Evolutionary conservation across 306 rosid species (phyloP), one percentile per base, ranked within the genome.

Genomic region (cucumber (Cucumis sativus)): DNA sequence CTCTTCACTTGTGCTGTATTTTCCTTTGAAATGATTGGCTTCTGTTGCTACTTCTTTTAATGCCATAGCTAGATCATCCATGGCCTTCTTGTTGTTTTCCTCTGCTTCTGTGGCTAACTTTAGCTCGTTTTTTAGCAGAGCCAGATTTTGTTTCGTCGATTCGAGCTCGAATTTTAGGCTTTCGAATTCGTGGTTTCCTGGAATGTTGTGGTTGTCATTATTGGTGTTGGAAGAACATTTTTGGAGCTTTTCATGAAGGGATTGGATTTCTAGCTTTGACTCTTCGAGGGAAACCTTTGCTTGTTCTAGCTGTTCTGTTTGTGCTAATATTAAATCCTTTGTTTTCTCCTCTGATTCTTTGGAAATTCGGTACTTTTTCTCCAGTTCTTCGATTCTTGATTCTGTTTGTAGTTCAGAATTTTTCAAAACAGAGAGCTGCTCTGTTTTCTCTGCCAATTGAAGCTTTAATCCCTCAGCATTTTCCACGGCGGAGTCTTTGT

Each of bases 41-140:
- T 95, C 98, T 10, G 93, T 83, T 11, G 95, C 96, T 3, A 95
- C 98, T 81, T 95, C 98, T 80, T 92, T 95, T 5, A 95, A 63
- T 13, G 90, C 98, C 28, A 86, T 77, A 23, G 97, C 98, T 41
- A 95, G 83, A 82, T 92, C 97, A 79, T 95, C 98, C 90, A 95
- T 82, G 0, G 98, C 98, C 73, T 80, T 89, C 81, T 89, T 89
- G 86, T 87, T 84, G 47, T 87, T 92, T 79, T 88, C 96, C 74
- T 95, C 98, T 10, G 96, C 97, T 10, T 76, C 85, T 0, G 78
- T 83, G 16, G 96, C 90, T 20, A 60, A 33, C 78, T 83, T 88
- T 77, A 95, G 76, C 66, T 95, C 95, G 16, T 35, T 80, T 77
- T 77, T 87, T 1, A 95, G 87, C 13, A 8, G 35, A 2, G 47